These are phyloP conservation scores for Passalora sequoiae DNA, from an alignment of 2,329 filamentous ascomycete genomes.

Conservation along the genomic window DNA sequence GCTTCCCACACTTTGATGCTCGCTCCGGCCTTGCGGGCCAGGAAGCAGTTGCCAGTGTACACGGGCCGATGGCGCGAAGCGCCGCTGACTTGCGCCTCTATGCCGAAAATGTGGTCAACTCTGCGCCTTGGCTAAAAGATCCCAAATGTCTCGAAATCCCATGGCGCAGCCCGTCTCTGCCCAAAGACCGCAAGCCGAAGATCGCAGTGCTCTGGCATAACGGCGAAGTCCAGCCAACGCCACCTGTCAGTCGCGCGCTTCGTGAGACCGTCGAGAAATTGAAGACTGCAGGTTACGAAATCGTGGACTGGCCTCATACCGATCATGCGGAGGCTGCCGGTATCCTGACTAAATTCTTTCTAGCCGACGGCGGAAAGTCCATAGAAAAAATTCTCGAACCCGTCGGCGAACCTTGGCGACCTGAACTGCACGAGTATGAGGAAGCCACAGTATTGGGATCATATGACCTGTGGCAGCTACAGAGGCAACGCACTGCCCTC, in stretches of 20 bases:
- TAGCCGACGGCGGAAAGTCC: constrained; percentile 49
- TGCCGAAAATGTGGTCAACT: constrained; percentile 38
- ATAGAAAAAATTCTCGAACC: constrained; percentile 39
- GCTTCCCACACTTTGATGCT: constrained; percentile 54
- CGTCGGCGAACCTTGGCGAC: constrained; percentile 43
- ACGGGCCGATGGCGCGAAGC: constrained; percentile 57
- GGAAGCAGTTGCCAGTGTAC: constrained; percentile 59
- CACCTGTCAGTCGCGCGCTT: constrained; percentile 55
- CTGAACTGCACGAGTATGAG: constrained; percentile 46
- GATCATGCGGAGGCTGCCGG: constrained; percentile 50
- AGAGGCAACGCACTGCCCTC: constrained; percentile 43
- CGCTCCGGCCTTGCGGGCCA: constrained; percentile 59
- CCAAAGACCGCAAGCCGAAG: constrained; percentile 49
- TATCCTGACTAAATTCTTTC: constrained; percentile 45
- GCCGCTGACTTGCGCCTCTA: constrained; percentile 49
- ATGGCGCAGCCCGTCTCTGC: constrained; percentile 38
- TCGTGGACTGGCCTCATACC: constrained; percentile 53
- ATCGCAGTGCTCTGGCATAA: constrained; percentile 59
- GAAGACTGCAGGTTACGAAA: constrained; percentile 47
- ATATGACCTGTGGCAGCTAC: constrained; percentile 46
- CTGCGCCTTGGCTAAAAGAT: constrained; percentile 50
- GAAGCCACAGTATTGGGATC: constrained; percentile 41
- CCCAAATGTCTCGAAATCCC: constrained; percentile 51
- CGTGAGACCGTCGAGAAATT: constrained; percentile 51
- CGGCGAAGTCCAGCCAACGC: constrained; percentile 56